Percentiles rank a stretch among this genome's conserved stretches.
These are phyloP conservation scores for Exophiala xenobiotica DNA, from an alignment of 2,329 filamentous ascomycete genomes.

Conservation along the genomic window DNA sequence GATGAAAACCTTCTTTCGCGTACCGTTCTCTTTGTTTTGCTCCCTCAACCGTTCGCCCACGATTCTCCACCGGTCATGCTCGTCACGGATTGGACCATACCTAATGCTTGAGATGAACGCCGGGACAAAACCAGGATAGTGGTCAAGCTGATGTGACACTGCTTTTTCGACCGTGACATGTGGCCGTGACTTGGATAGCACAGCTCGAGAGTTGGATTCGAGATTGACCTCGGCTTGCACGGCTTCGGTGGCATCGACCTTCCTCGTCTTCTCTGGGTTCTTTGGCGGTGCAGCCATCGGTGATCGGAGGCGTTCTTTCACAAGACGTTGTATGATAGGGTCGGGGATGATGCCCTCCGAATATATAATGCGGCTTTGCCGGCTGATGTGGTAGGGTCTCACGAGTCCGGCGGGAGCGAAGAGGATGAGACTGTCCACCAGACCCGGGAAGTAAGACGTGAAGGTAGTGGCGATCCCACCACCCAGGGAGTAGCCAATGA, in stretches of 20 bases:
- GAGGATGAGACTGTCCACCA: constrained; percentile 70
- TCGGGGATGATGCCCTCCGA: constrained; percentile 60
- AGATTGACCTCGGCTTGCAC: constrained; percentile 43
- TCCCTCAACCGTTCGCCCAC: constrained; percentile 53
- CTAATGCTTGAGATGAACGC: constrained; percentile 71
- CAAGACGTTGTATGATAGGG: constrained; percentile 52
- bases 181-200: constrained; percentile 54
- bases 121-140: constrained; percentile 66
- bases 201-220: constrained; percentile 40
- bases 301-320: constrained; percentile 52
- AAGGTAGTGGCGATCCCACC: constrained; percentile 72
- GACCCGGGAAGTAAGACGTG: constrained; percentile 64
- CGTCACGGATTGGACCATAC: constrained; percentile 66
- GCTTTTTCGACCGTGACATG: constrained; percentile 60
- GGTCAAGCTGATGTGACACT: constrained; percentile 67
- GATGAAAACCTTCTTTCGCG: constrained; percentile 55
- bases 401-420: constrained; percentile 79
- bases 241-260: constrained; percentile 42
- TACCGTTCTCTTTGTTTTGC: constrained; percentile 38
- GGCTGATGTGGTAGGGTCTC: constrained; percentile 60
- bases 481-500: constrained; percentile 78
- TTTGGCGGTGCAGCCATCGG: constrained; percentile 37
- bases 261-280: constrained; percentile 30
- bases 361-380: constrained; percentile 64
- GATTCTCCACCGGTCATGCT: constrained; percentile 61